Evolutionary conservation across 1,139 yeast genomes (phyloP).

Genomic region (Lodderomyces margitis): DNA sequence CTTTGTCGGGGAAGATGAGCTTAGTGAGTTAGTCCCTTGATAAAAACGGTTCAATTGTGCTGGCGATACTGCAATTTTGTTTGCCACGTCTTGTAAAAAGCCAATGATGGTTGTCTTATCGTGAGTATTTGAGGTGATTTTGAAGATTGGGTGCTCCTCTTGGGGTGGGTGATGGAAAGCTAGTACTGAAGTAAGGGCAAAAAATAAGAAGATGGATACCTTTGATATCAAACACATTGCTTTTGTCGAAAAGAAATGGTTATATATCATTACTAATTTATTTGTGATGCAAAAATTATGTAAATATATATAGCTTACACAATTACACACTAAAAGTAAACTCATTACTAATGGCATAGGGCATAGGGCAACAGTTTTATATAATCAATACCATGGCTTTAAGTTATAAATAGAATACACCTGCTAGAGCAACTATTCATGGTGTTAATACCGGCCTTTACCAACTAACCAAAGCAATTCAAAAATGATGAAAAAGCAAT

Average conservation of each 20-base stretch:
- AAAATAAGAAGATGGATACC: background rate
- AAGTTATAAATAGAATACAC: too few species aligned
- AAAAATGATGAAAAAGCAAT: too few species aligned
- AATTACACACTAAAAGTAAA: too few species aligned
- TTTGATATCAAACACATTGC: background rate
- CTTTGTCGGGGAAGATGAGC: constrained; percentile 18
- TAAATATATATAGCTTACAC: too few species aligned
- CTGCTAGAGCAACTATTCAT: too few species aligned
- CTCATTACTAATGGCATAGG: too few species aligned
- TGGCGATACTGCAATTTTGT: constrained; percentile 15
- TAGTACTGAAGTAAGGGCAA: constrained; percentile 1
- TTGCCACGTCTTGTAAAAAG: constrained; percentile 24
- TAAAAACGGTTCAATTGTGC: constrained; percentile 18
- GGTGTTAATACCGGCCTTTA: too few species aligned
- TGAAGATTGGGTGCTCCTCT: constrained; percentile 21
- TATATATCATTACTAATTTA: too few species aligned
- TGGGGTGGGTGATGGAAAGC: constrained; percentile 10
- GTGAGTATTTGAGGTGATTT: constrained; percentile 22
- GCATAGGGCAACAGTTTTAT: too few species aligned
- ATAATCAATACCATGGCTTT: too few species aligned
- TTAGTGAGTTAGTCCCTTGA: constrained; percentile 32
- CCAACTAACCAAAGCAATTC: too few species aligned
- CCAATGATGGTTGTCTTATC: constrained; percentile 23
- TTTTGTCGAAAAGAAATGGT: too few species aligned
- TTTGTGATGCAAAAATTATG: background rate